Evolutionary conservation across 2,329 filamentous ascomycete species (phyloP), one percentile per base, ranked within the genome.

Genomic region (Penicillium nordicum): DNA sequence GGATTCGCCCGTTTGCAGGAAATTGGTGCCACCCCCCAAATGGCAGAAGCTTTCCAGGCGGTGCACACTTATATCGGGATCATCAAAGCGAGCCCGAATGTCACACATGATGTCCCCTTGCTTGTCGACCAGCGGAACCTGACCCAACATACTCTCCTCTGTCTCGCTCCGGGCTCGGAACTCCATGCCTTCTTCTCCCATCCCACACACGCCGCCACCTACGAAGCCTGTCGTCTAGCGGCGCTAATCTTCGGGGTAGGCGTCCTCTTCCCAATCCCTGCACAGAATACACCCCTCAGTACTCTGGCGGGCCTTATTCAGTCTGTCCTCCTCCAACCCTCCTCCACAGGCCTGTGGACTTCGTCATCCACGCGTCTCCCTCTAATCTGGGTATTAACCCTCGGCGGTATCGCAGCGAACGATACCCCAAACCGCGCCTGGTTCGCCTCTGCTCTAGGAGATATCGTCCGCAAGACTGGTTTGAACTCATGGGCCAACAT

Each of bases 241-340:
- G 69, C 66, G 1, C 57, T 74, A 4, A 64, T 76, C 14, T 76
- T 72, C 60, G 69, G 71, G 49, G 67, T 75, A 23, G 69, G 74
- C 10, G 70, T 76, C 7, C 62, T 76, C 32, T 75, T 75, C 56
- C 75, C 75, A 12, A 63, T 77, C 0, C 74, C 75, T 2, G 67
- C 68, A 2, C 69, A 72, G 30, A 74, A 71, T 18, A 68, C 72
- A 1, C 74, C 74, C 0, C 70, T 76, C 6, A 54, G 61, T 2
- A 55, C 53, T 14, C 63, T 77, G 2, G 66, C 69, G 1, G 53
- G 57, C 1, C 61, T 68, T 34, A 57, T 76, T 12, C 63, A 65
- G 18, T 50, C 53, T 2, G 58, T 67, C 9, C 60, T 77, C 7
- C 40, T 63, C 6, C 53, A 65, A 14, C 59, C 67, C 2, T 56